phyloP scores from a whole-genome alignment of 352 stramenopile species.

The Lagenidium sp. region DNA sequence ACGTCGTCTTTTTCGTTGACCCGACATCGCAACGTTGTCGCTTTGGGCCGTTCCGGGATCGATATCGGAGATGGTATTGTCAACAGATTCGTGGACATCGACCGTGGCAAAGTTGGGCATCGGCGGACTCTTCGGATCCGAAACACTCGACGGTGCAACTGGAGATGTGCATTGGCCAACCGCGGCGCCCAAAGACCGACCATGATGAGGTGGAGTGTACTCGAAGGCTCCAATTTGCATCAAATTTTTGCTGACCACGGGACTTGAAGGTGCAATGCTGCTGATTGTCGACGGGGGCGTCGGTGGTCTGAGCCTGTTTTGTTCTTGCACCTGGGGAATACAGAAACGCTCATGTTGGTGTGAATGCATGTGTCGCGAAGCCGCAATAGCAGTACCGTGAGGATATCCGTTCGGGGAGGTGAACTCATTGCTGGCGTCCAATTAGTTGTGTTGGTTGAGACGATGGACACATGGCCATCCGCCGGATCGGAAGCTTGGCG shows the following conservation, averaged over 20 bases:
- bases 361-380: no score
- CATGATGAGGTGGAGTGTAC: conserved; percentile 41
- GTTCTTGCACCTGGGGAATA: conserved; percentile 5
- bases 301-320: conserved; percentile 13
- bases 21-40: no score
- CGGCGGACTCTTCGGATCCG: conserved; percentile 29
- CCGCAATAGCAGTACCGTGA: no score
- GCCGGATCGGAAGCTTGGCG: conserved; percentile 21
- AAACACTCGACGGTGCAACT: neutral
- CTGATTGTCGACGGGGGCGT: conserved; percentile 66
- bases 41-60: neutral
- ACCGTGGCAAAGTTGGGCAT: conserved; percentile 54
- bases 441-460: conserved; percentile 29
- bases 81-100: conserved; percentile 14
- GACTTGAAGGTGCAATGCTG: conserved; percentile 52
- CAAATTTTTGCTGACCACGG: conserved; percentile 62
- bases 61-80: neutral
- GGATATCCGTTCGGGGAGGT: conserved; percentile 32
- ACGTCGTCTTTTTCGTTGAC: conserved; percentile 41
- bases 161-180: no score
- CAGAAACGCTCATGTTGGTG: no score
- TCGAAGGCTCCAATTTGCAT: conserved; percentile 80
- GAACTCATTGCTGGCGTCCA: conserved; percentile 55
- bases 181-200: no score
- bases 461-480: conserved; percentile 19